These are phyloP conservation scores for Protea cynaroides DNA, from an alignment of 164 flowering plant species.

Conservation along the genomic window DNA sequence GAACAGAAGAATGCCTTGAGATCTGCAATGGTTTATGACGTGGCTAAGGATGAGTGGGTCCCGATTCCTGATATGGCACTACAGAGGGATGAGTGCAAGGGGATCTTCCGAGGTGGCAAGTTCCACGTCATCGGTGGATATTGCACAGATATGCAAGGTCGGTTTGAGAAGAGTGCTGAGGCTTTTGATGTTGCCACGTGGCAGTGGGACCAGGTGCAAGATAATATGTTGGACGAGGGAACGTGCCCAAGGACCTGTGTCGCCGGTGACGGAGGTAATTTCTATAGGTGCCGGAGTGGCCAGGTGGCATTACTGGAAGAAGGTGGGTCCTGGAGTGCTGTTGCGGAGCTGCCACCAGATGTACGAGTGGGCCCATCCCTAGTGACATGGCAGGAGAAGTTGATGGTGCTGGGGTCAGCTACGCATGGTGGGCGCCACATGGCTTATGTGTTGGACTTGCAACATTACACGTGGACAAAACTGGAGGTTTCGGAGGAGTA, in stretches of 20 bases:
- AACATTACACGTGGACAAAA: constrained; percentile 33
- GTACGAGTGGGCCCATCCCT: constrained; percentile 16
- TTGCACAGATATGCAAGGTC: constrained; percentile 49
- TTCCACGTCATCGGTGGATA: constrained; percentile 72
- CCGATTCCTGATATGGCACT: constrained; percentile 54
- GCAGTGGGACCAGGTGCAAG: constrained; percentile 30
- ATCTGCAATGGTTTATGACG: constrained; percentile 53
- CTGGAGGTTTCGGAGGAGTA: constrained; percentile 27
- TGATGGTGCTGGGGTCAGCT: constrained; percentile 42
- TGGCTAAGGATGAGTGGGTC: constrained; percentile 49
- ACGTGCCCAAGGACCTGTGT: constrained; percentile 36
- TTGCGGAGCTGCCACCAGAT: constrained; percentile 35
- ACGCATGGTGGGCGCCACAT: constrained; percentile 24
- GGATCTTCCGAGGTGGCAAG: constrained; percentile 39
- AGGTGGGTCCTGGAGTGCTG: constrained; percentile 29
- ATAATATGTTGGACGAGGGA: constrained; percentile 16
- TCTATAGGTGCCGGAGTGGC: constrained; percentile 22
- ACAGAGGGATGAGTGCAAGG: constrained; percentile 67
- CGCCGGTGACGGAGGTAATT: constrained; percentile 11
- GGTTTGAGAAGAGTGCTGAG: constrained; percentile 43
- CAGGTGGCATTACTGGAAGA: constrained; percentile 19
- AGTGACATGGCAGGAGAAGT: constrained; percentile 27
- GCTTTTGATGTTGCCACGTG: constrained; percentile 25
- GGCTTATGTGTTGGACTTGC: constrained; percentile 29
- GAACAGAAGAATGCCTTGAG: constrained; percentile 54